phyloP scores from a whole-genome alignment of 108 stramenopile species.

The Cyclotella choctawhatcheeana region DNA sequence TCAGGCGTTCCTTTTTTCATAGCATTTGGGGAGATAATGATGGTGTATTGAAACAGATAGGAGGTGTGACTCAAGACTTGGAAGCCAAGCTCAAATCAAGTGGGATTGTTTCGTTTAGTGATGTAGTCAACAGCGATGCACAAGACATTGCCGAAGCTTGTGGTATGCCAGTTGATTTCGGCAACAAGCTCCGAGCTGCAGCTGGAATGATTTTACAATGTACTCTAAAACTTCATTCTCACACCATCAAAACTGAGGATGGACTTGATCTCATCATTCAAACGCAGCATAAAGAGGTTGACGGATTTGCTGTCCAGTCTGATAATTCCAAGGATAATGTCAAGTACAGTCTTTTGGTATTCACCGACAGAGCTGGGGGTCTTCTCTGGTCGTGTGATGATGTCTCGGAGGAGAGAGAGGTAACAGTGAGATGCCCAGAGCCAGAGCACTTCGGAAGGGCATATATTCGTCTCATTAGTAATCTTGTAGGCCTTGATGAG shows the following conservation, averaged over 20 bases:
- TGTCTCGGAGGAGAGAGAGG: constrained; percentile 46
- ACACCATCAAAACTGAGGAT: constrained; percentile 38
- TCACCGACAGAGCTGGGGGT: constrained; percentile 71
- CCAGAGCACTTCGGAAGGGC: constrained; percentile 61
- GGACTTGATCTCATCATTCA: constrained; percentile 33
- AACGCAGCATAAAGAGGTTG: constrained; percentile 21
- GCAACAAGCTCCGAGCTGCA: constrained; percentile 55
- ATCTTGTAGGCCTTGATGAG: constrained; percentile 74
- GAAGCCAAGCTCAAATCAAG: constrained; percentile 50
- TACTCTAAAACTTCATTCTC: constrained; percentile 59
- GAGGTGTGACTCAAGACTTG: constrained; percentile 63
- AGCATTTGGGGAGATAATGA: constrained; percentile 71
- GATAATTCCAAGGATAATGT: constrained; percentile 28
- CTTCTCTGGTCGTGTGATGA: constrained; percentile 61
- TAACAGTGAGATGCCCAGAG: constrained; percentile 57
- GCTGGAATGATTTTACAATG: constrained; percentile 57
- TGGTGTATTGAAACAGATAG: constrained; percentile 83
- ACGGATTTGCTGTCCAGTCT: background rate
- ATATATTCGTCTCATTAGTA: constrained; percentile 63
- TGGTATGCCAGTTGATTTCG: constrained; percentile 61
- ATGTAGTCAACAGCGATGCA: constrained; percentile 61
- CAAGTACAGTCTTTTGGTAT: constrained; percentile 70
- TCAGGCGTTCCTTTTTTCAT: constrained; percentile 63
- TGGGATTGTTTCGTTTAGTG: constrained; percentile 71
- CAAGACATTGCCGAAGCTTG: constrained; percentile 58